Evolutionary conservation across 306 rosid genomes (phyloP), one percentile per base, ranked within the genome.

Genomic region (Quercus suber): DNA sequence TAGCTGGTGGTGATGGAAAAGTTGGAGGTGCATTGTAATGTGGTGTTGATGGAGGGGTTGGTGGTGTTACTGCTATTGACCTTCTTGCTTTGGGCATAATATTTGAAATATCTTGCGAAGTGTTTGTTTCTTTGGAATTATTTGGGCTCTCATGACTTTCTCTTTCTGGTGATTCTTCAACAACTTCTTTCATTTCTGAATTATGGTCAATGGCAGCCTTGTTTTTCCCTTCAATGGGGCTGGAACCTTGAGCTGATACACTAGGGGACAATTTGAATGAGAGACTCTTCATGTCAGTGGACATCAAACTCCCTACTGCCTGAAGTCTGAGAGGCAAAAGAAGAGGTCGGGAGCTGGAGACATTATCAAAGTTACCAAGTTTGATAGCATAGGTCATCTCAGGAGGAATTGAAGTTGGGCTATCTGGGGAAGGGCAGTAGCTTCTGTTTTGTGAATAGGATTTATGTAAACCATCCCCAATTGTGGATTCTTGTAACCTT

Each of bases 241-340:
- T 57, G 76, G 72, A 67, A 49, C 41, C 58, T 28, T 70, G 74
- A 53, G 69, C 14, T 25, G 60, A n/a, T 21, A 14, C 7, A 30
- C 10, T 45, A 33, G 76, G 69, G 5, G 60, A 78, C 28, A 15
- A 23, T 81, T 78, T 68, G 41, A 31, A 10, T 63, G 82, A 55
- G 21, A 82, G 64, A 51, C 43, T 51, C 20, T 56, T 82, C 45
- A 82, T 49, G 33, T 68, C 82, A 37, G 23, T 23, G 6, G 85
- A 73, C 57, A 74, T 65, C 60, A 78, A 76, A n/a, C 55, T 78
- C 43, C 79, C 76, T 27, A 78, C 51, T 30, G 78, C 80, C 51
- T 75, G 70, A 71, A 69, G 73, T 31, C 80, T 61, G 15, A 81
- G 81, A 68, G 82, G 80, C 55, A 55, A 69, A 60, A 74, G 75